Conservation (phyloP, 139 green algal species). For the Coelastrella sp. region DNA sequence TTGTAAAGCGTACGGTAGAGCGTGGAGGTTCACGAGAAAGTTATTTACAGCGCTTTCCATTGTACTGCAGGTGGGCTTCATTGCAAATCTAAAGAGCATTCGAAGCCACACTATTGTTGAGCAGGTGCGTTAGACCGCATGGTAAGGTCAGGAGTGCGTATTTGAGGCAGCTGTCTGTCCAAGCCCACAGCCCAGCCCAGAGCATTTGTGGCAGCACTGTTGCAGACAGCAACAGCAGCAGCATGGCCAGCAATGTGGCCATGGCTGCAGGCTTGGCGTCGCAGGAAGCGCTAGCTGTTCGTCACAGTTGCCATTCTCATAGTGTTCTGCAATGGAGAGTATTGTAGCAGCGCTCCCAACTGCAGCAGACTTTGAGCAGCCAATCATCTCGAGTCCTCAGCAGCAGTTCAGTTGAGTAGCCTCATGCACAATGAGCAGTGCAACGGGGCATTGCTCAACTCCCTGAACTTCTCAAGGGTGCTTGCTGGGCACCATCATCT, state of each 20-base stretch:
- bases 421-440: too few species aligned
- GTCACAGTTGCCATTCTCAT: too few species aligned
- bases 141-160: neutral
- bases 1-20: neutral
- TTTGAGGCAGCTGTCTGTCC: neutral
- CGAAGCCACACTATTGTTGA: conserved; percentile 91
- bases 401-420: too few species aligned
- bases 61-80: conserved; percentile 92
- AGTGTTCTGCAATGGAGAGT: too few species aligned
- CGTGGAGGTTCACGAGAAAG: neutral
- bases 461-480: too few species aligned
- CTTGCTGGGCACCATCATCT: too few species aligned
- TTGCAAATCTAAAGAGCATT: conserved; percentile 93
- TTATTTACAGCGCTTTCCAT: neutral
- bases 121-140: conserved; percentile 67
- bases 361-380: too few species aligned
- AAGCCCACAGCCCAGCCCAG: neutral
- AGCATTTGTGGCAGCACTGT: neutral
- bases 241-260: too few species aligned
- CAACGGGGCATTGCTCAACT: too few species aligned
- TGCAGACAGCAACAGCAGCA: neutral
- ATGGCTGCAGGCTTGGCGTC: too few species aligned
- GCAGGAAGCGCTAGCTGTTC: too few species aligned
- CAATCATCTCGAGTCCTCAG: neutral
- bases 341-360: too few species aligned